Evolutionary conservation across 306 rosid genomes (phyloP).

Genomic region (Corylus americana): DNA sequence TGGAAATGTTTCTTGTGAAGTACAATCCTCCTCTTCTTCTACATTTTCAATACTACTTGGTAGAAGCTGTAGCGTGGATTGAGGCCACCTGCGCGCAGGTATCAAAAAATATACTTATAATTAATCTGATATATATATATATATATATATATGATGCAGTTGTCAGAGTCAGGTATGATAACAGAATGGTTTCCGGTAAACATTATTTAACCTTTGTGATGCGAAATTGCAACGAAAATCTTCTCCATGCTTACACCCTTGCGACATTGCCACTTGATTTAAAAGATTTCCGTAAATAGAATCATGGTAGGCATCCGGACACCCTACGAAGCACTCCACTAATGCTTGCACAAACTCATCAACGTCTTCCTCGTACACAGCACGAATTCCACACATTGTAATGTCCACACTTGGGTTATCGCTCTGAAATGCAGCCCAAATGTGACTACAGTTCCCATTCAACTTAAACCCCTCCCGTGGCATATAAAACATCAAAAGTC

Average conservation of each 20-base stretch:
- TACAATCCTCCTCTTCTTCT: no score
- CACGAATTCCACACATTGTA: not conserved
- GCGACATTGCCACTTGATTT: no score
- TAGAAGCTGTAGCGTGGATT: slow-evolving; percentile 6
- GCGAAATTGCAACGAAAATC: no score
- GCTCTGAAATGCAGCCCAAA: not conserved
- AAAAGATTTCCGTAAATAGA: not conserved
- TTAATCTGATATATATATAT: no score
- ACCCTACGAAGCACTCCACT: not conserved
- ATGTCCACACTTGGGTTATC: rapidly evolving
- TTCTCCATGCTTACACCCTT: no score
- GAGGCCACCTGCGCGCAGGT: not conserved
- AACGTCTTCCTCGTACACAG: not conserved
- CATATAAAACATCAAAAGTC: not conserved
- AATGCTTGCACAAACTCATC: not conserved
- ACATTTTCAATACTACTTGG: not conserved
- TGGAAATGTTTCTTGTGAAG: no score
- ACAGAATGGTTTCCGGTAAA: no score
- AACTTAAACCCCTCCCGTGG: not conserved
- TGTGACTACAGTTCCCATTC: no score
- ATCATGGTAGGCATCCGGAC: not conserved
- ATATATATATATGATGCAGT: no score
- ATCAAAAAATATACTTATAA: not conserved
- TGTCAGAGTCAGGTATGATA: no score
- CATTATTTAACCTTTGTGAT: no score